phyloP scores from a whole-genome alignment of 208 protist genomes.

The Leishmania guyanensis region DNA sequence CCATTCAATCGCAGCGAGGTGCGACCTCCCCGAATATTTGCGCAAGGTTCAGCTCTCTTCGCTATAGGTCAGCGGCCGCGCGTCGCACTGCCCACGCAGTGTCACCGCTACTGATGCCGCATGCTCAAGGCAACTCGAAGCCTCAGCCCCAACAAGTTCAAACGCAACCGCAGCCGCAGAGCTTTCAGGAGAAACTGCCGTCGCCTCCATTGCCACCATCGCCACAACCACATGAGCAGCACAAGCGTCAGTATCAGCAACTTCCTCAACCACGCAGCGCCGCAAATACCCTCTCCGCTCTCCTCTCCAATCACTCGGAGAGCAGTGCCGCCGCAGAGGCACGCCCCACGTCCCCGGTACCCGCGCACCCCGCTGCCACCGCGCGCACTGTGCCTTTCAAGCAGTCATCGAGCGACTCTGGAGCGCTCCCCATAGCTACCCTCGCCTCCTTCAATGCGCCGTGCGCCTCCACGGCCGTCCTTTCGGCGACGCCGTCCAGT shows the following conservation, averaged over 20 bases:
- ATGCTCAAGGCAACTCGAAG: slow-evolving; percentile 5
- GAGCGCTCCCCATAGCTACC: not conserved
- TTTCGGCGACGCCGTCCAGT: not conserved
- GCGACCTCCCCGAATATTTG: not conserved
- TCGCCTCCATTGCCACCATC: too few species aligned
- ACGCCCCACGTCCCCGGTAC: not conserved
- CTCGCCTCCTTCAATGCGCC: not conserved
- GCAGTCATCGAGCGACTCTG: slow-evolving; percentile 2
- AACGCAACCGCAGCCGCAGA: not conserved
- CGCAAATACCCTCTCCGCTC: slow-evolving; percentile 1
- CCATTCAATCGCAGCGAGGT: slow-evolving; percentile 11
- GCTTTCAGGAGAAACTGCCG: not conserved
- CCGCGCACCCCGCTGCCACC: not conserved
- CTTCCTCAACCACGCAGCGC: slow-evolving; percentile 25
- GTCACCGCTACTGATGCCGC: not conserved
- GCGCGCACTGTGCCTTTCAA: slow-evolving; percentile 2
- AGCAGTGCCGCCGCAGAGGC: not conserved
- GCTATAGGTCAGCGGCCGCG: not conserved
- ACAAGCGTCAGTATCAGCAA: not conserved
- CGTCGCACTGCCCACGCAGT: not conserved
- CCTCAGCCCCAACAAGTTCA: not conserved
- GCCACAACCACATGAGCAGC: not conserved
- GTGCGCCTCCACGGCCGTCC: not conserved
- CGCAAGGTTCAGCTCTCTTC: slow-evolving; percentile 3
- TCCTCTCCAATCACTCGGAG: not conserved